Evolutionary conservation across 345 rosid genomes (phyloP).

Genomic region (Viola odorata): DNA sequence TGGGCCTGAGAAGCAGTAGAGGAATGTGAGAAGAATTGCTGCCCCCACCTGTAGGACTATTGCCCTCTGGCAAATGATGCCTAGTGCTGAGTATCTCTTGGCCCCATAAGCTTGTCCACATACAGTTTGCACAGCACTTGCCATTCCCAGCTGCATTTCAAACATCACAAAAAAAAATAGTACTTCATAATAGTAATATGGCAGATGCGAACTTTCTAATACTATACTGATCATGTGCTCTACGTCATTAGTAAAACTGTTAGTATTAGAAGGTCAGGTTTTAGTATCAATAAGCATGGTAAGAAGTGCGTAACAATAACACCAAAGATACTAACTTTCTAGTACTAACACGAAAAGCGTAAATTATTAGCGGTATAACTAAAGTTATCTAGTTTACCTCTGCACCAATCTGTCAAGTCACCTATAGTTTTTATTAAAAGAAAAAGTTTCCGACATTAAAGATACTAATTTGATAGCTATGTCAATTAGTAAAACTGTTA

Average conservation of each 20-base stretch:
- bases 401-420: not conserved
- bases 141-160: constrained; percentile 71
- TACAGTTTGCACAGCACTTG: constrained; percentile 92
- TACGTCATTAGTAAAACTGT: no score
- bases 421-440: not conserved
- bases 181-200: not conserved
- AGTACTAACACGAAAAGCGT: no score
- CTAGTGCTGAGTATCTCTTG: constrained; percentile 60
- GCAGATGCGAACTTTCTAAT: not conserved
- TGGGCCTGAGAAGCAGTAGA: constrained; percentile 64
- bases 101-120: constrained; percentile 98
- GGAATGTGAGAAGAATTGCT: constrained; percentile 57
- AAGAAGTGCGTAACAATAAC: not conserved
- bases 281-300: not conserved
- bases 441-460: not conserved
- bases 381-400: not conserved
- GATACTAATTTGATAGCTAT: not conserved
- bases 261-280: not conserved
- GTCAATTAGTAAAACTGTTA: not conserved
- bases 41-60: constrained; percentile 72
- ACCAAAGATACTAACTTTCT: not conserved
- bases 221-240: no score
- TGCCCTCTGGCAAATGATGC: constrained; percentile 84
- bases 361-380: not conserved
- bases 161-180: not conserved